Conservation (phyloP, 805 yeast species). For the Komagataella pseudopastoris region DNA sequence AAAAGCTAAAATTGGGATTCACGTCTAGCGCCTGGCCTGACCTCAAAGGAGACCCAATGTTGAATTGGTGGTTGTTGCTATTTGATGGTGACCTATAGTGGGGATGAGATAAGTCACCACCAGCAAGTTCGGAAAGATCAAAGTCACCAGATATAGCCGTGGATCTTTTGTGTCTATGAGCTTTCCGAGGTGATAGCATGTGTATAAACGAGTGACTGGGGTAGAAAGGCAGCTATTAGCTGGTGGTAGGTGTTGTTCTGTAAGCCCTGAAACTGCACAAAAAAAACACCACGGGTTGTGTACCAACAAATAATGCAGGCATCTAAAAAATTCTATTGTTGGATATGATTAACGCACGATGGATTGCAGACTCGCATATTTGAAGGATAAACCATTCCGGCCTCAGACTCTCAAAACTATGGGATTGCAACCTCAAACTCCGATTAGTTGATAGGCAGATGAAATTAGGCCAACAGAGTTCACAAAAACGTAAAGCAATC, state of each 20-base stretch:
- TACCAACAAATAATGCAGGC: not conserved
- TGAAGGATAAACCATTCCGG: not conserved
- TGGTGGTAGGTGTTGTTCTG: not conserved
- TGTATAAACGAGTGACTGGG: not conserved
- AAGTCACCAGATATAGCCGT: constrained; percentile 86
- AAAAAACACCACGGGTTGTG: not conserved
- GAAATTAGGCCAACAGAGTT: too few relatives aligned
- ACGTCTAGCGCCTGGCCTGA: not conserved
- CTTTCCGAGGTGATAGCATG: constrained; percentile 18
- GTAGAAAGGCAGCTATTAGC: not conserved
- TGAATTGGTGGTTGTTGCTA: not conserved
- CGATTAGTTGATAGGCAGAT: too few relatives aligned
- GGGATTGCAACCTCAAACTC: too few relatives aligned
- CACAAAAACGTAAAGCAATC: too few relatives aligned
- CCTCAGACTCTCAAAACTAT: too few relatives aligned
- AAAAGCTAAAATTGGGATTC: not conserved
- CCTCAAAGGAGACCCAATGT: not conserved
- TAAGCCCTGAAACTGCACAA: not conserved
- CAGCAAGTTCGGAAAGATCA: constrained; percentile 20
- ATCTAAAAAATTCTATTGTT: not conserved
- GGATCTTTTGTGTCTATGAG: constrained; percentile 74
- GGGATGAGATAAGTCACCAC: not conserved
- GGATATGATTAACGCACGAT: not conserved
- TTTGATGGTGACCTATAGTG: constrained; percentile 4
- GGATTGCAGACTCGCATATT: not conserved